Conservation (phyloP, 805 yeast species). For the Candida montana region DNA sequence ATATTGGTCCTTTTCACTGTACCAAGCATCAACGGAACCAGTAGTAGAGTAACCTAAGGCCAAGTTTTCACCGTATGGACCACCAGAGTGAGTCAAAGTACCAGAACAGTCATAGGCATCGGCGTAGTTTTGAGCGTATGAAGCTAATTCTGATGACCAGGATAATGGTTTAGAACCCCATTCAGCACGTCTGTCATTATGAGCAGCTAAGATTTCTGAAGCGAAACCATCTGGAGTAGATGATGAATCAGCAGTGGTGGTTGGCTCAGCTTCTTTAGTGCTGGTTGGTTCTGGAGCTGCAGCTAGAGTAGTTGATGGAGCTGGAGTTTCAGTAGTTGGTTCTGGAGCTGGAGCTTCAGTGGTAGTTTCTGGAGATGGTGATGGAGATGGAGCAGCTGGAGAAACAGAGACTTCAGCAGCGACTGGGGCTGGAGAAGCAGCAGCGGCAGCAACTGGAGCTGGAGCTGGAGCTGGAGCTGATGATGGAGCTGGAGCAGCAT, state of each 20-base stretch:
- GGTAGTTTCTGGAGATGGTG: constrained; percentile 6
- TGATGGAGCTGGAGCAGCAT: too few relatives aligned
- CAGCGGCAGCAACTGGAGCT: constrained; percentile 13
- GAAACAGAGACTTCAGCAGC: constrained; percentile 16
- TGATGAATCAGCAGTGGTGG: constrained; percentile 18
- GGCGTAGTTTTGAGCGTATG: constrained; percentile 49
- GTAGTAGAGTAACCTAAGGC: constrained; percentile 62
- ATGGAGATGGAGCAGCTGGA: constrained; percentile 5
- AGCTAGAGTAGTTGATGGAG: constrained; percentile 6
- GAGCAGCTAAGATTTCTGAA: constrained; percentile 39
- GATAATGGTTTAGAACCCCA: constrained; percentile 40
- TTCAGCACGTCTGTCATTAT: constrained; percentile 45
- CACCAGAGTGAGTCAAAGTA: constrained; percentile 58
- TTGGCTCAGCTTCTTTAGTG: constrained; percentile 11
- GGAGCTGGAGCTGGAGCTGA: constrained; percentile 14
- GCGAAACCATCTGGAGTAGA: constrained; percentile 31
- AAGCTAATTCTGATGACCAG: constrained; percentile 44
- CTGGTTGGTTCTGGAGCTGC: constrained; percentile 16
- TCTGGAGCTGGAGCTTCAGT: constrained; percentile 14
- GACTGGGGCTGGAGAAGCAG: constrained; percentile 14
- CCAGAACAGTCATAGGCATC: constrained; percentile 56
- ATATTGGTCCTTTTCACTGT: constrained; percentile 56
- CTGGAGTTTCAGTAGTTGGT: constrained; percentile 2
- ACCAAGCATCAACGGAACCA: constrained; percentile 70
- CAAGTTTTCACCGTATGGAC: constrained; percentile 76